Evolutionary conservation across 2,329 filamentous ascomycete species (phyloP), one percentile per base, ranked within the genome.

Genomic region (Colletotrichum sp.): DNA sequence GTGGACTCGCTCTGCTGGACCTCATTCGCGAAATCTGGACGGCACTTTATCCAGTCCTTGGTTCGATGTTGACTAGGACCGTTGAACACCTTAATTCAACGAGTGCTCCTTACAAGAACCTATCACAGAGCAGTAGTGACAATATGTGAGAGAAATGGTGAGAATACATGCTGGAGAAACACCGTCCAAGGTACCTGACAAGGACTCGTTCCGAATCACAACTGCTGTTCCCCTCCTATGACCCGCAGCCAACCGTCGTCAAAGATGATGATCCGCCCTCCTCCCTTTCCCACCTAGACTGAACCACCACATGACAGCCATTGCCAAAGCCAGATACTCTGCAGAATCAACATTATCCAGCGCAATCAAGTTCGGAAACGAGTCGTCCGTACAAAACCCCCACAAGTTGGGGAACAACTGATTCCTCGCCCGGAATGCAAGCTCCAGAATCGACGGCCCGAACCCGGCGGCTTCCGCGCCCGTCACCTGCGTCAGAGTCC

Each of bases 401-500:
- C 64, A 67, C 25, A 67, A 19, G 36, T 16, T 32, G 8, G 39
- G 39, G 11, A 55, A 67, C 19, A 67, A 9, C 44, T 67, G 11
- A 8, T 67, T 32, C 12, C 36, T 44, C 44, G 64, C 64, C 64
- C 64, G 27, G 25, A n/a, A 28, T 13, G 64, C 64, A n/a, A 67
- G 64, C 3, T 48, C 36, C 44, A 67, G 19, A 4, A 67, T 67
- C 16, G 64, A 67, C 64, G 44, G 64, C 64, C 64, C 64, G 16
- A 67, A 30, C 11, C 64, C 64, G 5, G 64, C 64, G 12, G 64
- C 64, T 19, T 67, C 64, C 12, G 64, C 39, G 7, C 36, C 39
- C 19, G 64, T 67, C 25, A 67, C 64, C 64, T 67, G 64, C 64
- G 64, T 67, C 44, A 67, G 44, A 13, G 64, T 67, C 64, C 64